phyloP scores from a whole-genome alignment of 305 asterid genomes.

The Ilex paraguariensis region DNA sequence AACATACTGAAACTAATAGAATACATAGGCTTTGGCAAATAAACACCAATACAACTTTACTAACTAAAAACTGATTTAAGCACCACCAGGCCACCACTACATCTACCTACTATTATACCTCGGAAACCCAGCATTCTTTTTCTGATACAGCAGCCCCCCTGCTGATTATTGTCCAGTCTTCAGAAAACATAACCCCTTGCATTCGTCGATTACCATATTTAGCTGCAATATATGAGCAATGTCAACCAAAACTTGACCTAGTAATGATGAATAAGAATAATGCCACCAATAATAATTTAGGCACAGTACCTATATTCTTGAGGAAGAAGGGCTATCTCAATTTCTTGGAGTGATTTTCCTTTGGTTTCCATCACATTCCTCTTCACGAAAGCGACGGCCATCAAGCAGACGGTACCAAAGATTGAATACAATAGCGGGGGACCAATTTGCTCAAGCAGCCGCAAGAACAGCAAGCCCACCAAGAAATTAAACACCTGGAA shows the following conservation, averaged over 20 bases:
- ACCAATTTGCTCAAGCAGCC: slow-evolving; percentile 69
- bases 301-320: slow-evolving; percentile 22
- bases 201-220: too few species aligned
- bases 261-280: background rate
- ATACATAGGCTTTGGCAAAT: too few species aligned
- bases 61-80: too few species aligned
- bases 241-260: background rate
- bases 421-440: slow-evolving; percentile 62
- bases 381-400: slow-evolving; percentile 68
- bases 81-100: too few species aligned
- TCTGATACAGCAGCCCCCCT: too few species aligned
- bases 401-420: slow-evolving; percentile 65
- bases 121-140: too few species aligned
- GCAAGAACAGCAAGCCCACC: slow-evolving; percentile 83
- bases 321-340: slow-evolving; percentile 84
- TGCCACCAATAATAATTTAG: background rate
- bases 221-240: background rate
- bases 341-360: slow-evolving; percentile 91
- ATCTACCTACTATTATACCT: too few species aligned
- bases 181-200: background rate
- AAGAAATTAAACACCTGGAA: slow-evolving; percentile 71
- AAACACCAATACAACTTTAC: too few species aligned
- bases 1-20: too few species aligned
- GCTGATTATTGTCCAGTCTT: background rate
- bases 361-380: slow-evolving; percentile 81